Evolutionary conservation across 2,329 filamentous ascomycete species (phyloP).

Genomic region (Fusarium brevicatenulatum): DNA sequence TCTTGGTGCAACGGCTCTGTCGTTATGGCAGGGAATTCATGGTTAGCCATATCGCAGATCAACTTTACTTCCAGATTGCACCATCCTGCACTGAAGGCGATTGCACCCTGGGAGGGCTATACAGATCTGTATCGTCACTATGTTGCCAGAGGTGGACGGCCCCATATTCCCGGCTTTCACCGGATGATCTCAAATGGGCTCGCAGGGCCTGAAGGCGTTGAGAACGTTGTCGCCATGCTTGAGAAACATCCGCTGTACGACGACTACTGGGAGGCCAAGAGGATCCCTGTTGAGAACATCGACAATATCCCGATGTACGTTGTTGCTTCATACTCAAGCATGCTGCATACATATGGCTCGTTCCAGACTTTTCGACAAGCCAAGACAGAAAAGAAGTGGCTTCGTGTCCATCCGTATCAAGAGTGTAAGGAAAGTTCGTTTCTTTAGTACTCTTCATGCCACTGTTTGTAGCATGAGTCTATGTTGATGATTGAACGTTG

Average conservation of each 20-base stretch:
- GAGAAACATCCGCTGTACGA: neutral
- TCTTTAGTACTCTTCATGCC: neutral
- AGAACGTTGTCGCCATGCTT: neutral
- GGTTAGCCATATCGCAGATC: conserved; percentile 10
- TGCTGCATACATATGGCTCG: neutral
- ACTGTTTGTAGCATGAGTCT: fast-evolving
- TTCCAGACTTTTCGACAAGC: neutral
- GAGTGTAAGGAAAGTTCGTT: neutral
- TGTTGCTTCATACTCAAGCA: neutral
- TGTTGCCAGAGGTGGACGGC: conserved; percentile 40
- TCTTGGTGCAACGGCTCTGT: conserved; percentile 13
- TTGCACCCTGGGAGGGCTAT: conserved; percentile 21
- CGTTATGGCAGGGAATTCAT: conserved; percentile 16
- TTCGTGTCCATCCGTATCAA: neutral
- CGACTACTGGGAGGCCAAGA: conserved; percentile 1
- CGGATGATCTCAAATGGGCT: conserved; percentile 18
- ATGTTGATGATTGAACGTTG: too few species aligned
- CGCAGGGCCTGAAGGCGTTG: neutral
- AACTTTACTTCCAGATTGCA: conserved; percentile 7
- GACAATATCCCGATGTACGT: neutral
- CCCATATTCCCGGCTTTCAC: conserved; percentile 14
- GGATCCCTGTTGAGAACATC: neutral
- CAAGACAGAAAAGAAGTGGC: neutral
- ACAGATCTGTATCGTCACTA: conserved; percentile 30
- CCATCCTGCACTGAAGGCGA: conserved; percentile 9